A percentile compares a stretch with the other conserved stretches of the same genome.
phyloP scores from a whole-genome alignment of 139 green algal genomes.

The Tetraselmis chui region DNA sequence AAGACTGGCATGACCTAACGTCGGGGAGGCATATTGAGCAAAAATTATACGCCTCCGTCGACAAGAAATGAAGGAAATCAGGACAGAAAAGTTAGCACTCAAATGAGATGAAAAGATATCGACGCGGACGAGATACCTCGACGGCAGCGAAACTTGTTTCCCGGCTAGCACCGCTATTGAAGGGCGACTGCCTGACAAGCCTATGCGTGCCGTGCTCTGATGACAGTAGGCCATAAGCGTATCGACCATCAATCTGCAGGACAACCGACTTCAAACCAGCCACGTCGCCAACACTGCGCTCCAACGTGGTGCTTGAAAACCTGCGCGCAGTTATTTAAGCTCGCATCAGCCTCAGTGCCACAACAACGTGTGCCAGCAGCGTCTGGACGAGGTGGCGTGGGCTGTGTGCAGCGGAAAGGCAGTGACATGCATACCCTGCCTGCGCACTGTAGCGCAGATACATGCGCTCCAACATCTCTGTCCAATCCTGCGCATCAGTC shows the following conservation, averaged over 20 bases:
- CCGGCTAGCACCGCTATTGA: constrained; percentile 80
- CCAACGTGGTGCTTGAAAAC: background rate
- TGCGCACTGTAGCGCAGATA: constrained; percentile 76
- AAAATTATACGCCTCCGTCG: too few relatives aligned
- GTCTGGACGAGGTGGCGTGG: too few relatives aligned
- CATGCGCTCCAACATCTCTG: constrained; percentile 90
- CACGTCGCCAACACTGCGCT: constrained; percentile 53
- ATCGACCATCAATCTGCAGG: constrained; percentile 70
- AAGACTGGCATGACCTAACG: constrained; percentile 52
- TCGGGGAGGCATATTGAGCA: too few relatives aligned
- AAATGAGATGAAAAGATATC: background rate
- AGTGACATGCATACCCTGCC: background rate
- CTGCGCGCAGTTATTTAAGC: too few relatives aligned
- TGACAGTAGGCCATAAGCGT: constrained; percentile 62
- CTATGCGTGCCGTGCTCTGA: constrained; percentile 93
- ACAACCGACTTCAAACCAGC: constrained; percentile 85
- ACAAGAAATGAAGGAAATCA: too few relatives aligned
- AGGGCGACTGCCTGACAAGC: constrained; percentile 87
- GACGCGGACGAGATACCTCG: constrained; percentile 48
- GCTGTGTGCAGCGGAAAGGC: too few relatives aligned
- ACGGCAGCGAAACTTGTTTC: constrained; percentile 96
- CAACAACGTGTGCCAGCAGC: too few relatives aligned
- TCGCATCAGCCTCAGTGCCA: too few relatives aligned
- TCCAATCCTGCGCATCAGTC: constrained; percentile 88
- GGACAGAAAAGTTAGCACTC: background rate